Conservation (phyloP, 768 basidiomycete genomes). For the Mycena maculata region DNA sequence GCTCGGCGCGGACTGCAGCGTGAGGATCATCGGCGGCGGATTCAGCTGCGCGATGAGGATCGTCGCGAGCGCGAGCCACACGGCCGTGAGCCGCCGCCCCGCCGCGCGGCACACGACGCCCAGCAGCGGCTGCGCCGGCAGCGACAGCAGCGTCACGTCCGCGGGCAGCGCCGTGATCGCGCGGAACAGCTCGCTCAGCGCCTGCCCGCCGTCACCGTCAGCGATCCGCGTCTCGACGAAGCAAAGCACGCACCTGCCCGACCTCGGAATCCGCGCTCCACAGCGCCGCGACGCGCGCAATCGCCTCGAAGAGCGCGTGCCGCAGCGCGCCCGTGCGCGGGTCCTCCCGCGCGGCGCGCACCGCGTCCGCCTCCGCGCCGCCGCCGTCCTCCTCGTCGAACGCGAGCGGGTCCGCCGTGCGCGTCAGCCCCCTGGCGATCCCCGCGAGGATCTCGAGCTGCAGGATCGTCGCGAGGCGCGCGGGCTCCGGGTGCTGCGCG, state of each 20-base stretch:
- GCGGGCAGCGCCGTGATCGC: constrained; percentile 85
- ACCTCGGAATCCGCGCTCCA: constrained; percentile 87
- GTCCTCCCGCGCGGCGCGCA: constrained; percentile 74
- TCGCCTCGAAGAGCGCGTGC: constrained; percentile 69
- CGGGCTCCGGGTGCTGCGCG: constrained; percentile 76
- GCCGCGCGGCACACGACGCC: constrained; percentile 80
- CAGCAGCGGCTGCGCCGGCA: constrained; percentile 85
- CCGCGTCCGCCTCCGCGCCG: constrained; percentile 65
- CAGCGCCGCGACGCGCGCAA: constrained; percentile 71
- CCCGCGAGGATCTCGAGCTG: constrained; percentile 87
- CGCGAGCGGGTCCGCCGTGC: constrained; percentile 73
- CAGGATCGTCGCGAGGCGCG: constrained; percentile 70
- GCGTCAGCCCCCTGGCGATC: constrained; percentile 88
- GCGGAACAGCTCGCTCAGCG: constrained; percentile 85
- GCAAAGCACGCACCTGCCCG: constrained; percentile 69
- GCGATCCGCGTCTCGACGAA: neutral
- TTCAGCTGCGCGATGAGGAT: constrained; percentile 87
- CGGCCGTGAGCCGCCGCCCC: constrained; percentile 77
- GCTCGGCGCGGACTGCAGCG: constrained; percentile 64
- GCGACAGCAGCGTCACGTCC: constrained; percentile 81
- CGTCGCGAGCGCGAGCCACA: constrained; percentile 87
- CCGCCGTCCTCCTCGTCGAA: constrained; percentile 68
- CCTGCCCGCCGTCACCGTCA: constrained; percentile 56
- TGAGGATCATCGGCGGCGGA: constrained; percentile 66
- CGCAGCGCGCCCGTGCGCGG: constrained; percentile 71